phyloP scores from a whole-genome alignment of 2,329 filamentous ascomycete genomes.

The Pestalotiopsis sp. region DNA sequence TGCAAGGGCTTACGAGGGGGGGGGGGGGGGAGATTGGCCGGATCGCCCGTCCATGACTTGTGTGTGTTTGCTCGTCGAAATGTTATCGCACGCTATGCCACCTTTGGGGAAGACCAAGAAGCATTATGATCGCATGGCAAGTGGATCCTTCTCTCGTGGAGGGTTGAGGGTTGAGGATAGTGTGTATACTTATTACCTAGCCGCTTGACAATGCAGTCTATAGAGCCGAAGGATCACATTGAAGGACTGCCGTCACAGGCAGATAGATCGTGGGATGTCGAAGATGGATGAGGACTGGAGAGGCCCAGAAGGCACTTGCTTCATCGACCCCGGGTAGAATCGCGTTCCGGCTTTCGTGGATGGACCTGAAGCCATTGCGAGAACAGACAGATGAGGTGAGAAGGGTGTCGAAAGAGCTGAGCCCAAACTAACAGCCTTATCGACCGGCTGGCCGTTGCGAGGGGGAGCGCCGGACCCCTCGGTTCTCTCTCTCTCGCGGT shows the following conservation, averaged over 20 bases:
- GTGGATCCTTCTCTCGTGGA: background rate
- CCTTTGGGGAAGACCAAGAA: background rate
- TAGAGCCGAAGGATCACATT: too few species aligned
- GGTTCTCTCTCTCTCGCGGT: background rate
- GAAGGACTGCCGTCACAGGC: background rate
- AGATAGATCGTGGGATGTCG: background rate
- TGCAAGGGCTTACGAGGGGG: slow-evolving; percentile 3
- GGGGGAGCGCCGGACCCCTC: background rate
- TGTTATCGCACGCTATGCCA: background rate
- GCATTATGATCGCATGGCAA: slow-evolving; percentile 5
- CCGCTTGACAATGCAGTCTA: too few species aligned
- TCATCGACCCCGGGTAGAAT: too few species aligned
- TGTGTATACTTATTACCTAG: background rate
- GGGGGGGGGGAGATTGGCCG: background rate
- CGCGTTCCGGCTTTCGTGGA: background rate
- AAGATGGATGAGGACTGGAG: too few species aligned
- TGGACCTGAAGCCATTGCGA: background rate
- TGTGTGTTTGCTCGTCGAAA: background rate
- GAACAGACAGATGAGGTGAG: background rate
- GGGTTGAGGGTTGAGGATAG: background rate
- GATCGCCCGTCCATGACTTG: background rate
- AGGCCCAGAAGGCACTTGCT: too few species aligned
- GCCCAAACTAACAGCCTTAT: background rate
- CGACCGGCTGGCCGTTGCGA: background rate
- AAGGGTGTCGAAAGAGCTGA: background rate